phyloP scores from a whole-genome alignment of 805 yeast species.

The Metschnikowia colocasiae region DNA sequence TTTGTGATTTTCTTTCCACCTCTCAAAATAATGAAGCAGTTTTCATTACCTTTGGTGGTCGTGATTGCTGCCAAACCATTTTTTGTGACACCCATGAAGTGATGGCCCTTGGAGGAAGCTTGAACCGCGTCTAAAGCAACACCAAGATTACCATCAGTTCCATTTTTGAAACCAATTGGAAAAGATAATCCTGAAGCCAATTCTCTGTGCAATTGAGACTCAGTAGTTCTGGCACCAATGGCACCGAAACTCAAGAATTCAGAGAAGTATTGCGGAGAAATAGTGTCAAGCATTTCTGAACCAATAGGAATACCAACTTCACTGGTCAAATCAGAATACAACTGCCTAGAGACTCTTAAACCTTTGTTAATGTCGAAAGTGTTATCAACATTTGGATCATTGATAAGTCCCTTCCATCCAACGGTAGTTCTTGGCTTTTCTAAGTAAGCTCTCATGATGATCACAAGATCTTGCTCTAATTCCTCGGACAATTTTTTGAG shows the following conservation, averaged over 20 bases:
- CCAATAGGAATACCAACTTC: constrained; percentile 75
- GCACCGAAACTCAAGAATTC: constrained; percentile 96
- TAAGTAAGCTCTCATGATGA: constrained; percentile 95
- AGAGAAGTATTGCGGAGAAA: constrained; percentile 91
- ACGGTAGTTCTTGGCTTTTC: constrained; percentile 99
- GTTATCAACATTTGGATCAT: constrained; percentile 94
- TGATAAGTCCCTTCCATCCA: constrained; percentile 98
- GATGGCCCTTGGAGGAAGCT: constrained; percentile 91
- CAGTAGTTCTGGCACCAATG: constrained; percentile 98
- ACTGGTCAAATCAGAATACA: constrained; percentile 79
- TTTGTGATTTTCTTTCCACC: constrained; percentile 96
- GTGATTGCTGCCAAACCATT: constrained; percentile 96
- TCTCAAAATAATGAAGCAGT: constrained; percentile 86
- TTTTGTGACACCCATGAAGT: constrained; percentile 90
- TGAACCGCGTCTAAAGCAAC: constrained; percentile 93
- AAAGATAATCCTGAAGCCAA: constrained; percentile 93
- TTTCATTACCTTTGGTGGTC: constrained; percentile 90
- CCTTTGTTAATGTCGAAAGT: constrained; percentile 95
- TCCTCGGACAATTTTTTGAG: constrained; percentile 57
- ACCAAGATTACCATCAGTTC: constrained; percentile 93
- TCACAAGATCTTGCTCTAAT: constrained; percentile 69
- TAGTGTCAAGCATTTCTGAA: constrained; percentile 96
- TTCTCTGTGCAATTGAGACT: constrained; percentile 95
- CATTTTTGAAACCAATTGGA: constrained; percentile 98
- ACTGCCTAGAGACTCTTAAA: constrained; percentile 78